phyloP scores from a whole-genome alignment of 2,329 filamentous ascomycete species.

The Epichloe hybrida region DNA sequence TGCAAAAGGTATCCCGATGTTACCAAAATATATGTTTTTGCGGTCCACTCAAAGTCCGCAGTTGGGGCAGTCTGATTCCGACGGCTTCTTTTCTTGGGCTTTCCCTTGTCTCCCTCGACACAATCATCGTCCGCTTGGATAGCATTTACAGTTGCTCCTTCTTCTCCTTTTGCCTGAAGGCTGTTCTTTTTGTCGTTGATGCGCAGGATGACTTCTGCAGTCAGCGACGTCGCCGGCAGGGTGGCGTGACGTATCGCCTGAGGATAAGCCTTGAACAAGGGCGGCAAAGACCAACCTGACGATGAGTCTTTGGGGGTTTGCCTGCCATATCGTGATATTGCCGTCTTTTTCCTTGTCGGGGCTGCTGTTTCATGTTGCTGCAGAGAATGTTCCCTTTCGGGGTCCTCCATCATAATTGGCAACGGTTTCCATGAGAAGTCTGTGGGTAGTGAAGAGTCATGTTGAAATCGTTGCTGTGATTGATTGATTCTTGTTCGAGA shows the following conservation, averaged over 20 bases:
- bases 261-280: conserved; percentile 75
- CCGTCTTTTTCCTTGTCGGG: conserved; percentile 6
- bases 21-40: conserved; percentile 62
- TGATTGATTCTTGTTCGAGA: conserved; percentile 23
- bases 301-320: conserved; percentile 17
- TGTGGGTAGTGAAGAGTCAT: conserved; percentile 10
- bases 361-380: conserved; percentile 4
- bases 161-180: conserved; percentile 1
- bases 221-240: conserved; percentile 52
- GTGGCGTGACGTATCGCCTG: conserved; percentile 67
- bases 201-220: conserved; percentile 56
- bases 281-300: conserved; percentile 52
- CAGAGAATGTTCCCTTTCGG: conserved; percentile 6
- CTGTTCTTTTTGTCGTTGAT: conserved; percentile 36
- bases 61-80: conserved; percentile 26
- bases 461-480: conserved; percentile 25
- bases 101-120: conserved; percentile 17
- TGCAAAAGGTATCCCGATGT: conserved; percentile 62
- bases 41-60: conserved; percentile 48
- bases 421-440: conserved; percentile 22
- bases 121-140: neutral
- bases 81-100: conserved; percentile 33
- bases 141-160: conserved; percentile 6
- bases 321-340: conserved; percentile 9
- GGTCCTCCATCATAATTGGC: conserved; percentile 11